Conservation (phyloP, 2,329 filamentous ascomycete genomes). For the Neopestalotiopsis sp. region DNA sequence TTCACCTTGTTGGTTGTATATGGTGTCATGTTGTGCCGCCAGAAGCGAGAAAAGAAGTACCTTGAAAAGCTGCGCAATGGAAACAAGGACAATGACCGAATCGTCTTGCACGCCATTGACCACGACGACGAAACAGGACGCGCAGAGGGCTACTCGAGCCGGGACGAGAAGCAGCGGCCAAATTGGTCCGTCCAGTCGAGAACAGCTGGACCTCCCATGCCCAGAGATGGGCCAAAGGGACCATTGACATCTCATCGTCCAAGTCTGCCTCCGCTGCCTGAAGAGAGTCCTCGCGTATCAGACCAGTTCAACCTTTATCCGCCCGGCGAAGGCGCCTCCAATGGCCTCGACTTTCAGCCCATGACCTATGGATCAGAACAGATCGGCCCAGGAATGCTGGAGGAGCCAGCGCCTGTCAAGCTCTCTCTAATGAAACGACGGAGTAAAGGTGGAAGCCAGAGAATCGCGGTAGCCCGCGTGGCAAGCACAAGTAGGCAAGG, state of each 20-base stretch:
- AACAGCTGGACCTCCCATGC: neutral
- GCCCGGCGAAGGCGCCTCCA: neutral
- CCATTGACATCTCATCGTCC: neutral
- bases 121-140: constrained; percentile 6
- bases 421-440: neutral
- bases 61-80: neutral
- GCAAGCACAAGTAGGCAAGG: neutral
- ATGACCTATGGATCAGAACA: neutral
- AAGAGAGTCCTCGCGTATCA: constrained; percentile 11
- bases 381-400: neutral
- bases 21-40: neutral
- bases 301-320: constrained; percentile 9
- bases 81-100: neutral
- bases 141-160: neutral
- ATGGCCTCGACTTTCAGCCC: constrained; percentile 3
- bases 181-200: neutral
- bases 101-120: neutral
- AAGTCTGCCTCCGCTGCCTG: constrained; percentile 3
- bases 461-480: neutral
- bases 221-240: neutral
- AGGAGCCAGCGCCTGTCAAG: constrained; percentile 7
- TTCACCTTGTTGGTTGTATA: constrained; percentile 14
- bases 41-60: neutral
- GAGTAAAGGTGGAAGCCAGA: constrained; percentile 8
- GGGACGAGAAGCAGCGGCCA: neutral